These are phyloP conservation scores for Komagataea norvegica DNA, from an alignment of 1,139 yeast genomes.

Conservation along the genomic window DNA sequence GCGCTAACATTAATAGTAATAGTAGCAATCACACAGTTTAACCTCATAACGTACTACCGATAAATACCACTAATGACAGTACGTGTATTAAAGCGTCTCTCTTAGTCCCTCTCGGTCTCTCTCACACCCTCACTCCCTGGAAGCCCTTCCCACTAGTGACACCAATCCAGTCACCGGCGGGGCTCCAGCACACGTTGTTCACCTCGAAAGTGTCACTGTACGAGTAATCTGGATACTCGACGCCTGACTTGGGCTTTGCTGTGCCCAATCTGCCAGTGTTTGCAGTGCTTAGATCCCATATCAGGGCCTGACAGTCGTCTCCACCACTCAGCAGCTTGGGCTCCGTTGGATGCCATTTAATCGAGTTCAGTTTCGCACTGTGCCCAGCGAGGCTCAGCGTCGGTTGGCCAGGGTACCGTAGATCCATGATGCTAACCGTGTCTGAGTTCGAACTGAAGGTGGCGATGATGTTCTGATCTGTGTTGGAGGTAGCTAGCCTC, in stretches of 20 bases:
- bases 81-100: too few relatives aligned
- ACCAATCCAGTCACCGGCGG: slow-evolving; percentile 76
- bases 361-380: slow-evolving; percentile 59
- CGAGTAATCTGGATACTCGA: slow-evolving; percentile 46
- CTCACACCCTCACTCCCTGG: slow-evolving; percentile 53
- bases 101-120: too few relatives aligned
- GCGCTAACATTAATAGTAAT: too few relatives aligned
- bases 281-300: slow-evolving; percentile 66
- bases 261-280: slow-evolving; percentile 3
- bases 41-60: too few relatives aligned
- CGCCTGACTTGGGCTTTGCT: neutral
- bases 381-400: slow-evolving; percentile 67
- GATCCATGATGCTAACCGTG: slow-evolving; percentile 67
- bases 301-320: slow-evolving; percentile 85
- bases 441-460: slow-evolving; percentile 72
- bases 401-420: slow-evolving; percentile 86
- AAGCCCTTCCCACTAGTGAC: slow-evolving; percentile 75
- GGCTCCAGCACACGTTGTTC: slow-evolving; percentile 74
- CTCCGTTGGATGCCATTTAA: slow-evolving; percentile 80
- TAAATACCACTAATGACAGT: too few relatives aligned
- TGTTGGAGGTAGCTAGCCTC: slow-evolving; percentile 71
- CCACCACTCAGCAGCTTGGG: slow-evolving; percentile 69
- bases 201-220: slow-evolving; percentile 63
- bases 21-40: too few relatives aligned
- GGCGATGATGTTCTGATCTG: slow-evolving; percentile 77